Percentiles rank a stretch among this genome's conserved stretches.
Conservation (phyloP, 768 basidiomycete species). For the Tubosaeta brunneosetosa region DNA sequence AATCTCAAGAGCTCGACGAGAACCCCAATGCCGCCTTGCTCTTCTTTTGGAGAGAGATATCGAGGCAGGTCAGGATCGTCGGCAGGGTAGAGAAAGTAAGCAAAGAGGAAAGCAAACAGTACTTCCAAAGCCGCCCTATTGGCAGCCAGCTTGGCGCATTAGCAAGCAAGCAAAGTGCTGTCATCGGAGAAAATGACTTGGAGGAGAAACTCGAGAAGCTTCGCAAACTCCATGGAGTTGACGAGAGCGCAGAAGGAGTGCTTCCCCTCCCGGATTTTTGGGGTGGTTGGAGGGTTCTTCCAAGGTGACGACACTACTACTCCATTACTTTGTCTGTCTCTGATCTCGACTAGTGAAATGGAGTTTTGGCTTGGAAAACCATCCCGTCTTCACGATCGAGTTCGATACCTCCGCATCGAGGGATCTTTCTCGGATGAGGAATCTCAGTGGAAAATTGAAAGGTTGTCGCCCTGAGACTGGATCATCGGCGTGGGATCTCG, state of each 20-base stretch:
- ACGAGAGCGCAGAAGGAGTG: conserved; percentile 35
- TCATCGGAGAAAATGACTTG: conserved; percentile 71
- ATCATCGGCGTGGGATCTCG: neutral
- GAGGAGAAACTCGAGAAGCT: conserved; percentile 54
- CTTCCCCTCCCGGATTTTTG: conserved; percentile 86
- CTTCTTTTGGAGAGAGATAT: conserved; percentile 89
- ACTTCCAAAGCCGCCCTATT: conserved; percentile 77
- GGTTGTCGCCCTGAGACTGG: conserved; percentile 61
- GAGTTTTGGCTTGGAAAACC: conserved; percentile 98
- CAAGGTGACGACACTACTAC: conserved; percentile 46
- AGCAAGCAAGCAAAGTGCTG: conserved; percentile 85
- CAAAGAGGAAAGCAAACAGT: conserved; percentile 69
- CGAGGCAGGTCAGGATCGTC: conserved; percentile 75
- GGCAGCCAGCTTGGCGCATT: conserved; percentile 88
- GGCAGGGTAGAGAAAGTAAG: conserved; percentile 80
- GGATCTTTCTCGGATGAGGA: conserved; percentile 41
- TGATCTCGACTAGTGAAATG: conserved; percentile 60
- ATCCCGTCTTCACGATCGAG: conserved; percentile 89
- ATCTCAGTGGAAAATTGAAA: conserved; percentile 70
- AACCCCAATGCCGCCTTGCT: conserved; percentile 81
- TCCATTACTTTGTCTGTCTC: neutral
- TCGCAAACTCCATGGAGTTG: conserved; percentile 52
- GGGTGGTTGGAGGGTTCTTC: conserved; percentile 96
- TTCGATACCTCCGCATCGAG: conserved; percentile 63
- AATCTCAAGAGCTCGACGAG: conserved; percentile 71